Percentiles rank a stretch among this genome's conserved stretches.
These are phyloP conservation scores for Ceratocystis cubensis DNA, from an alignment of 2,329 filamentous ascomycete species.

Conservation along the genomic window DNA sequence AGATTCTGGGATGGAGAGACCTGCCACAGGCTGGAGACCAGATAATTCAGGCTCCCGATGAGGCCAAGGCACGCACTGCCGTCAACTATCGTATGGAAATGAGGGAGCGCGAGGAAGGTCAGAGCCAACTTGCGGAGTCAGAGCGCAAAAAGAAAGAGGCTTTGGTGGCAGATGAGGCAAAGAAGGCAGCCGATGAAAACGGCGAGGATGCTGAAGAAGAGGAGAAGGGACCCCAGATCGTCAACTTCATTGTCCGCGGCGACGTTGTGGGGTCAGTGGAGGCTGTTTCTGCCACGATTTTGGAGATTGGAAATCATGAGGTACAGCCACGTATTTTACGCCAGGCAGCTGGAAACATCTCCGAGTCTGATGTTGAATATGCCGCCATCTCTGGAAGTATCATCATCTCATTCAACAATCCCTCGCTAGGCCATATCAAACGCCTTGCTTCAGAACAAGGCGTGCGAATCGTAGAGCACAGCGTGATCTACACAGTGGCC, in stretches of 20 bases:
- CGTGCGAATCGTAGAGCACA: conserved; percentile 72
- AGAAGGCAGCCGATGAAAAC: conserved; percentile 27
- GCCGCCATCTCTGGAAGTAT: conserved; percentile 63
- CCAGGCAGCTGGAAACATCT: conserved; percentile 63
- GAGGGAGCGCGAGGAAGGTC: conserved; percentile 57
- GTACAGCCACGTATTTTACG: conserved; percentile 65
- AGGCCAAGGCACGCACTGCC: conserved; percentile 66
- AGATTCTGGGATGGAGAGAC: conserved; percentile 89
- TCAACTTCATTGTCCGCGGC: conserved; percentile 80
- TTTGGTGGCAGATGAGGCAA: conserved; percentile 31
- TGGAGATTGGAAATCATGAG: conserved; percentile 72
- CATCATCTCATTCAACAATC: conserved; percentile 77
- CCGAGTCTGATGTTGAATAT: conserved; percentile 80
- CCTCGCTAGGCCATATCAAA: conserved; percentile 53
- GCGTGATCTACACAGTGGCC: conserved; percentile 68
- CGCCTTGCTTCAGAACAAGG: conserved; percentile 56
- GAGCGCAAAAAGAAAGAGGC: conserved; percentile 50
- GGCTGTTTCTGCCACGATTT: conserved; percentile 66
- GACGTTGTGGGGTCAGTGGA: conserved; percentile 92
- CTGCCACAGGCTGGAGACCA: conserved; percentile 71
- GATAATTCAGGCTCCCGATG: conserved; percentile 68
- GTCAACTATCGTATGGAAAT: conserved; percentile 64
- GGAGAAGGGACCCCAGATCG: conserved; percentile 33
- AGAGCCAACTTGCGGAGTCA: conserved; percentile 69
- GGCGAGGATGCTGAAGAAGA: conserved; percentile 30